A percentile compares a stretch with the other conserved stretches of the same genome.
phyloP scores from a whole-genome alignment of 164 flowering plant genomes.

The Euptelea pleiosperma region DNA sequence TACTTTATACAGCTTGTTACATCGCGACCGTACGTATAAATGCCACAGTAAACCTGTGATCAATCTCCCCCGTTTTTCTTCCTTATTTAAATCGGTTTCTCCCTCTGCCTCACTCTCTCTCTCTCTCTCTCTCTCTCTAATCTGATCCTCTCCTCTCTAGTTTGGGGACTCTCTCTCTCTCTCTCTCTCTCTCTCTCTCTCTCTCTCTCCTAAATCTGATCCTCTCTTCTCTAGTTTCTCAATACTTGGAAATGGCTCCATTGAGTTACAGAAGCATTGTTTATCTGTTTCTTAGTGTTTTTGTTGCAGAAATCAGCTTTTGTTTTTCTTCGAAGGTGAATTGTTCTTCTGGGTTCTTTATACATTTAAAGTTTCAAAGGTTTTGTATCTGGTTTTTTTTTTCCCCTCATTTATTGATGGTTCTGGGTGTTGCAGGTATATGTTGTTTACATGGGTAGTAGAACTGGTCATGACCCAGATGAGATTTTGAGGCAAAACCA shows the following conservation, averaged over 20 bases:
- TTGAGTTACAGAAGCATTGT: neutral
- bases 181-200: neutral
- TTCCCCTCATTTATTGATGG: neutral
- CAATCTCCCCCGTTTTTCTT: too few relatives aligned
- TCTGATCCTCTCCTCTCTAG: too few relatives aligned
- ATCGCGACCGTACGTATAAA: too few relatives aligned
- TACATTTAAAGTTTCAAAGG: too few relatives aligned
- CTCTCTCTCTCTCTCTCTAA: too few relatives aligned
- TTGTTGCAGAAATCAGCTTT: conserved; percentile 6
- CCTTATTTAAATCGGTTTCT: too few relatives aligned
- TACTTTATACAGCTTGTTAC: too few relatives aligned
- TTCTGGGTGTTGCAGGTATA: conserved; percentile 38
- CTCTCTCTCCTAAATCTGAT: conserved; percentile 4
- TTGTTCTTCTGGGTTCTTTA: neutral
- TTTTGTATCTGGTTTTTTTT: too few relatives aligned
- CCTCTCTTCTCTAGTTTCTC: neutral
- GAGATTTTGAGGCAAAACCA: conserved; percentile 48
- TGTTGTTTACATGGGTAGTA: conserved; percentile 78
- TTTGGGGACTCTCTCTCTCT: too few relatives aligned
- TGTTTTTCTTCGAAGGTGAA: conserved; percentile 20
- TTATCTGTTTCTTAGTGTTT: conserved; percentile 4
- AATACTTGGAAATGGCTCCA: neutral
- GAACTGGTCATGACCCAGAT: conserved; percentile 34
- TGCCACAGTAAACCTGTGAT: too few relatives aligned
- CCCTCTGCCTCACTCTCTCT: too few relatives aligned